These are phyloP conservation scores for Hypoxylon lienhwacheense DNA, from an alignment of 495 filamentous ascomycete genomes.

Conservation along the genomic window DNA sequence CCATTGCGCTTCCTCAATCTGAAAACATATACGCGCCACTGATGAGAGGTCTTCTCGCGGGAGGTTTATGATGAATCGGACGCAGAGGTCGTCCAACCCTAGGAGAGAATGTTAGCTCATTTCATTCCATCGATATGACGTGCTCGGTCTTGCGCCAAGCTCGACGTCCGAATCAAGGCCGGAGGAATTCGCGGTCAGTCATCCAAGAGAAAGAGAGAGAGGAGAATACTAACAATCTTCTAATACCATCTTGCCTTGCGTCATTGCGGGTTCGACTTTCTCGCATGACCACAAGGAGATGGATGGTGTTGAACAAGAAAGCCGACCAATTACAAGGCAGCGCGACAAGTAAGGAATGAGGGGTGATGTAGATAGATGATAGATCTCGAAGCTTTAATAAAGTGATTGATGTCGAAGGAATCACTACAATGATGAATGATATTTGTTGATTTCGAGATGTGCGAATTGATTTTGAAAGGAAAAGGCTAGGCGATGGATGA, in stretches of 20 bases:
- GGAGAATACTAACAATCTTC: slow-evolving; percentile 72
- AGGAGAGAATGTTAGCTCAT: slow-evolving; percentile 36
- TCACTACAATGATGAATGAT: neutral
- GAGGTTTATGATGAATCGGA: slow-evolving; percentile 94
- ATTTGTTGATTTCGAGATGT: neutral
- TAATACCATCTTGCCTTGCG: slow-evolving; percentile 78
- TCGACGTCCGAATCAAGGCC: slow-evolving; percentile 1
- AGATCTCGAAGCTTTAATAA: neutral
- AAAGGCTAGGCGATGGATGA: neutral
- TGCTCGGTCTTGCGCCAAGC: slow-evolving; percentile 9
- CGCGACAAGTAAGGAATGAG: slow-evolving; percentile 12
- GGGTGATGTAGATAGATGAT: slow-evolving; percentile 2
- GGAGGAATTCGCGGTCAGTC: neutral
- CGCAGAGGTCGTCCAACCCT: slow-evolving; percentile 96
- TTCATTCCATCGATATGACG: slow-evolving; percentile 2
- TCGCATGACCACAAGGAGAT: slow-evolving; percentile 48
- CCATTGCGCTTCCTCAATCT: slow-evolving; percentile 99
- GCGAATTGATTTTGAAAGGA: slow-evolving; percentile 1
- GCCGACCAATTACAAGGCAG: slow-evolving; percentile 11
- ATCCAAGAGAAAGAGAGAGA: too few relatives aligned
- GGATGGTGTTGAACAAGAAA: slow-evolving; percentile 5
- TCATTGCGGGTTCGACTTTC: slow-evolving; percentile 60
- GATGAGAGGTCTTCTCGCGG: slow-evolving; percentile 86
- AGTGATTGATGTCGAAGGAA: neutral
- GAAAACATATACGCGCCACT: slow-evolving; percentile 93